phyloP scores from a whole-genome alignment of 768 basidiomycete genomes.

The Mycena olivaceomarginata region DNA sequence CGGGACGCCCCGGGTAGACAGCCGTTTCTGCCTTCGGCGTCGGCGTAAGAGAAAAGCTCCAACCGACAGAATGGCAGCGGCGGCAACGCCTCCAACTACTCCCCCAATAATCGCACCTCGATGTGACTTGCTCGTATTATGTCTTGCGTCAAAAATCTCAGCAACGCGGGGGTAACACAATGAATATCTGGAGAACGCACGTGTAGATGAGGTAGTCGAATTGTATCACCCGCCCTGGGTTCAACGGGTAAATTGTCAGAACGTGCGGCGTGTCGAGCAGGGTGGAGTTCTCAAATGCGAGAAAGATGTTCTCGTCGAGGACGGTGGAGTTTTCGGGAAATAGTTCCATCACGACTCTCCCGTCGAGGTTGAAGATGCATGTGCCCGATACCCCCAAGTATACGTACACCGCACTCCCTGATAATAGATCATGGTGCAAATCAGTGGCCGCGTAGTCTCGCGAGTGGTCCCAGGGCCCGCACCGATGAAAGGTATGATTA shows the following conservation, averaged over 20 bases:
- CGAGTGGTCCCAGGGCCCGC: neutral
- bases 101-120: constrained; percentile 26
- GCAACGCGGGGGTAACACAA: neutral
- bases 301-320: neutral
- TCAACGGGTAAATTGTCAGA: constrained; percentile 14
- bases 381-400: constrained; percentile 14
- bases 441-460: neutral
- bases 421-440: neutral
- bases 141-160: neutral
- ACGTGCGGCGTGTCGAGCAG: constrained; percentile 23
- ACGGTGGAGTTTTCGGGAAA: neutral
- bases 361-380: constrained; percentile 27
- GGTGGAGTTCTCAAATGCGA: constrained; percentile 6
- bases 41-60: neutral
- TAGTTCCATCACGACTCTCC: neutral
- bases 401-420: constrained; percentile 27
- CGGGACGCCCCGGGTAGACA: constrained; percentile 16
- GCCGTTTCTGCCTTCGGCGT: constrained; percentile 7
- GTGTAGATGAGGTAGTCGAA: constrained; percentile 33
- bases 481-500: constrained; percentile 30
- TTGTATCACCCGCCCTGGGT: neutral
- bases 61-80: neutral
- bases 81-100: constrained; percentile 24
- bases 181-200: neutral
- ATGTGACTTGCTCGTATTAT: constrained; percentile 8